Conservation (phyloP, 345 rosid genomes). For the Isatis tinctoria region DNA sequence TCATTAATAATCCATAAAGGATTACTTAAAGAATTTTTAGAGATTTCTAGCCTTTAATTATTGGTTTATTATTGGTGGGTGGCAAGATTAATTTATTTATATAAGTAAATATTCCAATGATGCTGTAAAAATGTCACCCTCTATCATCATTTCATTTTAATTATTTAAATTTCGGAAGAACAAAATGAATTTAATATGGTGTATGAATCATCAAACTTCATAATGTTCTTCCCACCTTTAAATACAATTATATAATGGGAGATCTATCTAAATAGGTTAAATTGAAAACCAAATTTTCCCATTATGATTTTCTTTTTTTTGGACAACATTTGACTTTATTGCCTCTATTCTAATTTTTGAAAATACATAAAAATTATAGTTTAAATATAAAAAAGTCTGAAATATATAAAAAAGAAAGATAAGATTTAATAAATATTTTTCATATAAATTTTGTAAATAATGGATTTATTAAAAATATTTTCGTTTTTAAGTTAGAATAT, state of each 20-base stretch:
- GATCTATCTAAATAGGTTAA: too few species aligned
- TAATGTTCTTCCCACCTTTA: neutral
- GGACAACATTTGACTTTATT: too few species aligned
- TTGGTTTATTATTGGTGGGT: neutral
- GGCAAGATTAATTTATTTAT: neutral
- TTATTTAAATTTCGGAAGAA: neutral
- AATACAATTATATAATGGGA: neutral
- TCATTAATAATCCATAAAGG: neutral
- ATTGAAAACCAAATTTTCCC: too few species aligned
- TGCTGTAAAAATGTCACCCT: neutral
- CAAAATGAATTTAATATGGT: conserved; percentile 3
- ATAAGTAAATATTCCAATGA: conserved; percentile 2
- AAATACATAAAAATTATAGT: too few species aligned
- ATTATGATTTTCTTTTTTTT: too few species aligned
- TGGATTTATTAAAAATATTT: too few species aligned
- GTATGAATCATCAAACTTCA: conserved; percentile 5
- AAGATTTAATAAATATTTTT: too few species aligned
- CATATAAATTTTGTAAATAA: too few species aligned
- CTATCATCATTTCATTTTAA: conserved; percentile 1
- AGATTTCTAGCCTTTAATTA: neutral
- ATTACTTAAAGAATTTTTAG: neutral
- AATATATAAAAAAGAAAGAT: too few species aligned
- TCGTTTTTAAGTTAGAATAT: too few species aligned
- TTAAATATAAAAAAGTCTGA: too few species aligned
- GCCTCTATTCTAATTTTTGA: too few species aligned